Base-by-base conservation (phyloP, 108 stramenopile species). In the Cyclostephanos tholiformis region DNA sequence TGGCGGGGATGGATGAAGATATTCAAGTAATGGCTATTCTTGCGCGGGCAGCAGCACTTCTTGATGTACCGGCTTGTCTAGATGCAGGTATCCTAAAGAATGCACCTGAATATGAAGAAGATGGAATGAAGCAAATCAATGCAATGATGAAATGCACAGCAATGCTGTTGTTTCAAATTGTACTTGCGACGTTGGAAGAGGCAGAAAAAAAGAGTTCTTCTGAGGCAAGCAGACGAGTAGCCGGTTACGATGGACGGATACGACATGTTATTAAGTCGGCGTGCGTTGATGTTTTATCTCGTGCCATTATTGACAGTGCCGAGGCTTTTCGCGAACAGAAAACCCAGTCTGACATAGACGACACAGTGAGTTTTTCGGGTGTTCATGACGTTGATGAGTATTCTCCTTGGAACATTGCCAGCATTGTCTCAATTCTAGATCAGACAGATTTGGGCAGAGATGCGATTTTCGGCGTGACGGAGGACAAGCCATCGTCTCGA, bases 181-280 rank as follows among this genome's bases (percentile, higher is more conserved):
- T 82, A 9, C 59, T 82, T 36, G 68, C 61, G 59, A 69, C 80
- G 48, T 82, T 74, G 25, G 35, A 35, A 59, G 20, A 27, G 25
- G 27, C 64, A 35, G 20, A 2, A 22, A 59, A 46, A 32, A 23
- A 2, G 1, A 29, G 49, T 32, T 63, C 38, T 69, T 13, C 57
- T 30, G 64, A 57, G 30, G 22, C 64, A 30, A 50, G 30, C 14
- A 70, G 36, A 46, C 11, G 58, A 35, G 68, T 62, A 12, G 63
- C 73, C 7, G 70, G 80, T 41, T 87, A 85, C 60, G 86, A 87
- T 74, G 86, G 82, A 5, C 65, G 86, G 44, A 70, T 87, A 17
- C 69, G 86, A 39, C 82, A 87, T 67, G 84, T 87, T 1, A 64
- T 87, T 35, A 82, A 85, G 68, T 74, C 72, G 56, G 82, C 84